Percentiles rank a stretch among this genome's conserved stretches.
phyloP scores from a whole-genome alignment of 2,329 filamentous ascomycete genomes.

The Fusarium dlaminii region DNA sequence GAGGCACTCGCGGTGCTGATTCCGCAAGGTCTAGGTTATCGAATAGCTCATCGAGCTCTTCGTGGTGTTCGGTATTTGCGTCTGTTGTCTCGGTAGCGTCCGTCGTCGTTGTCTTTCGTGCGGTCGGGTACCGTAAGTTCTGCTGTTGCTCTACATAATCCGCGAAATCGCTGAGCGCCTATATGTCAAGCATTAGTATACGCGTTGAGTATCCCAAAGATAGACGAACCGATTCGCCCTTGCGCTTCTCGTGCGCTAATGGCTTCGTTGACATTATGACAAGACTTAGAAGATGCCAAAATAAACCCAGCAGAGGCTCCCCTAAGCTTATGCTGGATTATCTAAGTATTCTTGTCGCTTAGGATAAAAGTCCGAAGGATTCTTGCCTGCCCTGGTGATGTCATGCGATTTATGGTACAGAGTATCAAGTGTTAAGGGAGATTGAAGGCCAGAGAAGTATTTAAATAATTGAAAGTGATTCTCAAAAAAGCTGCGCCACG shows the following conservation, averaged over 20 bases:
- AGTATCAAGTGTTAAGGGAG: constrained; percentile 27
- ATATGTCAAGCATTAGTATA: constrained; percentile 18
- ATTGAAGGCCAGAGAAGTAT: background rate
- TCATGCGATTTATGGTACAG: constrained; percentile 32
- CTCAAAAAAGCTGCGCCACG: constrained; percentile 29
- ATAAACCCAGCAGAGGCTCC: background rate
- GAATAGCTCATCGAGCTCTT: constrained; percentile 91
- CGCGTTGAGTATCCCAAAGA: background rate
- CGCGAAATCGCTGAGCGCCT: constrained; percentile 93
- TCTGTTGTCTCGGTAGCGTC: constrained; percentile 45
- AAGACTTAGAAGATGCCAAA: background rate
- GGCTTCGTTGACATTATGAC: constrained; percentile 68
- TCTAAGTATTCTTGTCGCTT: background rate
- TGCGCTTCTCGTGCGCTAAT: constrained; percentile 80
- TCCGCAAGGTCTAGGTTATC: constrained; percentile 87
- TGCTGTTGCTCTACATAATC: constrained; percentile 98
- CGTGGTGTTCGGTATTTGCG: constrained; percentile 64
- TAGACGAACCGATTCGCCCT: constrained; percentile 79
- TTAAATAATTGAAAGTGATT: constrained; percentile 19
- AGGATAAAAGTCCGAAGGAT: background rate
- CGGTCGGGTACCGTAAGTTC: constrained; percentile 69
- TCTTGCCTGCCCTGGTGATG: constrained; percentile 15
- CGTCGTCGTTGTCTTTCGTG: constrained; percentile 44
- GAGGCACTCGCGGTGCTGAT: constrained; percentile 68
- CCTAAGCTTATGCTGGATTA: background rate